Evolutionary conservation across 1,139 yeast genomes (phyloP).

Genomic region (Pichia inconspicua): DNA sequence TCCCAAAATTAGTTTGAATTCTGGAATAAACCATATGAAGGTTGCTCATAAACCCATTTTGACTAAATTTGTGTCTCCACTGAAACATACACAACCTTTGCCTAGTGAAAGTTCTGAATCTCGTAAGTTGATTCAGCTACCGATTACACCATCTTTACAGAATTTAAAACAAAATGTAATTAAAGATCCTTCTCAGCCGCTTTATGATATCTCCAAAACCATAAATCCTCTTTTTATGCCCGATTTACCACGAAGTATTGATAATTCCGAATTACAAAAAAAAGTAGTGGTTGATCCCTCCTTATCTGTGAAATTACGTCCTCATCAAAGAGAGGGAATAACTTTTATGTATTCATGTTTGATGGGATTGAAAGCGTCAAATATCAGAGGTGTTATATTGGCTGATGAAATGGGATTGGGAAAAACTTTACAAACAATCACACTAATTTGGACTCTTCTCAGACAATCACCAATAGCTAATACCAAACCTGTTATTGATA

Average conservation of each 20-base stretch:
- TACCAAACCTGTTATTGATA: conserved; percentile 35
- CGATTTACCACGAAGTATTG: conserved; percentile 19
- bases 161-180: not conserved
- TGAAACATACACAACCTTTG: not conserved
- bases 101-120: not conserved
- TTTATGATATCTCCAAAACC: conserved; percentile 20
- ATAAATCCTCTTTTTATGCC: conserved; percentile 39
- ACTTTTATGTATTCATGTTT: conserved; percentile 73
- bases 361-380: conserved; percentile 49
- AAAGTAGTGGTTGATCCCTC: conserved; percentile 63
- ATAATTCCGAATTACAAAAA: conserved; percentile 6
- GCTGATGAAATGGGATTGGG: conserved; percentile 99
- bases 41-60: not conserved
- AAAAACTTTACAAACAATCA: conserved; percentile 79
- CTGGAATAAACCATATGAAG: not conserved
- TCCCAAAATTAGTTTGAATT: not conserved
- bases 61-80: not conserved
- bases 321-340: conserved; percentile 84
- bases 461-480: conserved; percentile 57
- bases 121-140: not conserved
- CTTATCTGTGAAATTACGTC: conserved; percentile 49
- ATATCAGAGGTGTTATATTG: conserved; percentile 69
- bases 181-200: conserved; percentile 1
- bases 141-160: not conserved
- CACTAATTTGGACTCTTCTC: conserved; percentile 76